phyloP scores from a whole-genome alignment of 192 early-diverging fungal species.

The Coemansia sp. region DNA sequence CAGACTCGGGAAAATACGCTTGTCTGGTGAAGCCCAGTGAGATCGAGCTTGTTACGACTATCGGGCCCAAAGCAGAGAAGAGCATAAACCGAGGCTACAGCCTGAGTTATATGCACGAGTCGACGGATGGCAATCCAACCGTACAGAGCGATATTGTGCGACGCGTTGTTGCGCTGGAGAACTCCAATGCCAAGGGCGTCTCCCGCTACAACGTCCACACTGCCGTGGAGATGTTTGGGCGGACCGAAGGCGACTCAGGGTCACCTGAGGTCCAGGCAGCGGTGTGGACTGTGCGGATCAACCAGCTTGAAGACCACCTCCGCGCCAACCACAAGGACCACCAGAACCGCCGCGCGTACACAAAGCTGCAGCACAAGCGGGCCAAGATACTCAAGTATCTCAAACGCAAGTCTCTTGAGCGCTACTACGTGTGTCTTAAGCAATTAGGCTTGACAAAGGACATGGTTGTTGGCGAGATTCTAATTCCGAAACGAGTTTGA shows the following conservation, averaged over 20 bases:
- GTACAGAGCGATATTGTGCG: slow-evolving; percentile 62
- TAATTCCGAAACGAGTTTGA: slow-evolving; percentile 52
- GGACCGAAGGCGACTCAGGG: slow-evolving; percentile 80
- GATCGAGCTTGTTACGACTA: slow-evolving; percentile 30
- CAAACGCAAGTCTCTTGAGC: slow-evolving; percentile 63
- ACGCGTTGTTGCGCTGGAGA: slow-evolving; percentile 78
- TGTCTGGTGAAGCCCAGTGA: slow-evolving; percentile 26
- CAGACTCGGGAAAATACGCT: slow-evolving; percentile 32
- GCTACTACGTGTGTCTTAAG: slow-evolving; percentile 70
- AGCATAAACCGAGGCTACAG: slow-evolving; percentile 14
- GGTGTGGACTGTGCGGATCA: slow-evolving; percentile 84
- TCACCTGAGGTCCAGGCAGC: slow-evolving; percentile 95
- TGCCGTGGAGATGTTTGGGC: slow-evolving; percentile 76
- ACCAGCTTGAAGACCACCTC: slow-evolving; percentile 81
- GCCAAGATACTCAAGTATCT: slow-evolving; percentile 87
- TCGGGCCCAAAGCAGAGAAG: slow-evolving; percentile 35
- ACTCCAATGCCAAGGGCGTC: slow-evolving; percentile 74
- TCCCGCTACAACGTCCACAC: slow-evolving; percentile 71
- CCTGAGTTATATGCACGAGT: slow-evolving; percentile 12
- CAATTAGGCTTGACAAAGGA: slow-evolving; percentile 67
- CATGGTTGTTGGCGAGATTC: slow-evolving; percentile 57
- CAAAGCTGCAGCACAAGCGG: slow-evolving; percentile 77
- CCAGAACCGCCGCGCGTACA: slow-evolving; percentile 82
- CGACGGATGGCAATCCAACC: slow-evolving; percentile 9
- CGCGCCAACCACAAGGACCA: slow-evolving; percentile 81